Base-by-base conservation (phyloP, 192 early-diverging fungal species). In the Umbelopsis isabellina region DNA sequence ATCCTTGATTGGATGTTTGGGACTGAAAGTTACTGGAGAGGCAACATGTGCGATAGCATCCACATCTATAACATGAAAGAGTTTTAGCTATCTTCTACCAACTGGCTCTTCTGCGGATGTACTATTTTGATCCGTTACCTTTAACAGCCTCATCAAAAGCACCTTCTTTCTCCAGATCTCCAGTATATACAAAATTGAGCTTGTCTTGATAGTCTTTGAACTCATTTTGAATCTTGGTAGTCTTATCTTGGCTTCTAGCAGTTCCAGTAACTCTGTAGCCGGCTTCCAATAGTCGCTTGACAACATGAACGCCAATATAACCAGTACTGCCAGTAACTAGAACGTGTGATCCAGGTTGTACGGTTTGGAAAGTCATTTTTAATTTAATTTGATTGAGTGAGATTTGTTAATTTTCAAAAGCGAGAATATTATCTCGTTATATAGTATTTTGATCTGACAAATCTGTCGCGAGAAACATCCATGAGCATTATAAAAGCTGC, bases 131-230 rank as follows among this genome's bases (percentile, higher is more conserved):
- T 25, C n/a, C 8, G 13, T 35, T 49, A 69, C 67, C 67, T 80
- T 82, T 83, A 65, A 85, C 80, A 44, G 75, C 76, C 22, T 84
- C 70, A 67, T 84, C 83, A 71, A 83, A 84, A 44, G 74, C 79
- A 27, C 68, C 71, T 11, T 70, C 49, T 18, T 23, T 41, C 20
- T 64, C 72, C 49, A 84, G 61, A 53, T 84, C 81, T 22, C 35
- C 44, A 35, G 82, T 77, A 13, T 66, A 65, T 5, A 67, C 72
- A 49, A 84, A 47, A 21, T 53, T 50, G 67, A 55, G 23, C 25
- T 27, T 55, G 12, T 27, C 52, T 27, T 25, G 22, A 55, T 55
- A 55, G 5, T 55, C 25, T 12, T 21, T 13, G 13, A 55, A 27
- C 25, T 25, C 20, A 47, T 15, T n/a, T 44, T 2, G 3, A 13